Evolutionary conservation across 331 rosid species (phyloP).

Genomic region (Pyracantha coccinea): DNA sequence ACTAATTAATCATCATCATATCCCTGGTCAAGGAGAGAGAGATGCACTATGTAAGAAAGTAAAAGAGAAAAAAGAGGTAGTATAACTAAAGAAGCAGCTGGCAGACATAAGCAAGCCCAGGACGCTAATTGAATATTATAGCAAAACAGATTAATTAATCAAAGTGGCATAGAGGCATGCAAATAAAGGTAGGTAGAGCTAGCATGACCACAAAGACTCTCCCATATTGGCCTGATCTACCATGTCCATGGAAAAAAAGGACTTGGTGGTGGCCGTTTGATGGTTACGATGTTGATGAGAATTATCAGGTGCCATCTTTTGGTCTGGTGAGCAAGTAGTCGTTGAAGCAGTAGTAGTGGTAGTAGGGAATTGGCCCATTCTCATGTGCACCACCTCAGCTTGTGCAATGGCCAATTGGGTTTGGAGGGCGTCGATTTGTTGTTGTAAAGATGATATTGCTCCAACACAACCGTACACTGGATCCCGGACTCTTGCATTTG

Average conservation of each 20-base stretch:
- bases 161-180: slow-evolving; percentile 1
- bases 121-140: slow-evolving; percentile 3
- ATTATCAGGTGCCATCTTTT: slow-evolving; percentile 12
- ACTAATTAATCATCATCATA: background rate
- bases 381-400: slow-evolving; percentile 79
- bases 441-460: slow-evolving; percentile 86
- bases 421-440: slow-evolving; percentile 73
- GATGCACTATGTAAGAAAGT: slow-evolving; percentile 4
- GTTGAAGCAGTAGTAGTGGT: slow-evolving; percentile 17
- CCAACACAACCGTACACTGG: slow-evolving; percentile 97
- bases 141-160: background rate
- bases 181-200: slow-evolving; percentile 7
- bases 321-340: background rate
- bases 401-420: slow-evolving; percentile 73
- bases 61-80: background rate
- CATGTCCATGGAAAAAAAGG: slow-evolving; percentile 61
- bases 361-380: slow-evolving; percentile 38
- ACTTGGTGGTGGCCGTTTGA: slow-evolving; percentile 34
- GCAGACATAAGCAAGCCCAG: too few species aligned
- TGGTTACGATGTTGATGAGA: background rate
- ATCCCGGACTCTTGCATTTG: slow-evolving; percentile 87
- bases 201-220: slow-evolving; percentile 74
- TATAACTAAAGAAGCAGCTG: slow-evolving; percentile 7
- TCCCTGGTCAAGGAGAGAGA: slow-evolving; percentile 1
- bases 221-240: slow-evolving; percentile 56